Base-by-base conservation (phyloP, 177 flowering plant species). In the Vitis hybrid region DNA sequence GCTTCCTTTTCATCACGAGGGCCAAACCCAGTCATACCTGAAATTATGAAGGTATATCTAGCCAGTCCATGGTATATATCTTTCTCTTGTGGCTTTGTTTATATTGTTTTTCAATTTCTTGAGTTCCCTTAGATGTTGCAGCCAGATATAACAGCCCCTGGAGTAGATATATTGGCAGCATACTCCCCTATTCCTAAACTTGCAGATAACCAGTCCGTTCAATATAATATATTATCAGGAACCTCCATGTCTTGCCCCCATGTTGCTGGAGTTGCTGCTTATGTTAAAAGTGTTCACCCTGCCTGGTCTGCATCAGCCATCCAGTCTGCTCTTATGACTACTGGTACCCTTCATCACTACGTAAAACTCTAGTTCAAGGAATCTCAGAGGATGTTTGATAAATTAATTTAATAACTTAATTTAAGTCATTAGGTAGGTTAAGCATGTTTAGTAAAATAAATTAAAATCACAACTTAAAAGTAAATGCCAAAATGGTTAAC, bases 161-260 rank as follows among this genome's bases (percentile, higher is more conserved):
- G 85, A 3, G 70, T 79, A 3, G 56, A 74, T 3, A 78, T 82
- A 4, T 68, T 82, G 55, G 85, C 83, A 4, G 85, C 80, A 48
- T 82, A 8, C 59, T 64, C 83, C 1, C 69, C 65, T 3, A 0
- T 56, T 6, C 64, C 54, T 32, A 14, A 12, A 1, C 0, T 19
- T 7, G 35, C 1, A 3, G 81, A 77, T 24, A 24, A 24, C 0
- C 67, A 49, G 18, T 3, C n/a, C 0, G 73, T 65, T 2, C 40
- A 68, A 2, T 81, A 71, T 66, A 81, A 32, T 30, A 49, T 85
- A 15, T 1, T 78, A 5, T 76, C 86, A 4, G 84, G 88, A 24
- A 85, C 85, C 11, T 85, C 86, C 15, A 82, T 85, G 84, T 9
- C 89, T 55, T 83, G 82, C 67, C 88, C 88, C 6, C 84, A 82